phyloP scores from a whole-genome alignment of 1,139 yeast genomes.

The Geotrichum restrictum region DNA sequence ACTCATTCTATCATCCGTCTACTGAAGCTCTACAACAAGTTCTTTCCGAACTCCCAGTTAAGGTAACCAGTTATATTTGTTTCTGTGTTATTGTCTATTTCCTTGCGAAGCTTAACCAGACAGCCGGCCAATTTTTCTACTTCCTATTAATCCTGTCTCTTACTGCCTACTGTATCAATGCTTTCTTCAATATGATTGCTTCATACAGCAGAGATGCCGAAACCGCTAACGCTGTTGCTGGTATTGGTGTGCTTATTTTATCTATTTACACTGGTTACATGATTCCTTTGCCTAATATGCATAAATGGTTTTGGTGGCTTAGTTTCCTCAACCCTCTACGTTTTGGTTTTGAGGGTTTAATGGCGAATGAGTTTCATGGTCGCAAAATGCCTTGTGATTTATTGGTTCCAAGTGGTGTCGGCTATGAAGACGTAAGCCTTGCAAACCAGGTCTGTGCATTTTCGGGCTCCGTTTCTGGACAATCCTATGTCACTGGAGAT shows the following conservation, averaged over 20 bases:
- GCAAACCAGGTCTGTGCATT: conserved; percentile 44
- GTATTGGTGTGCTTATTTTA: conserved; percentile 44
- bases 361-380: conserved; percentile 47
- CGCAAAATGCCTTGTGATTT: conserved; percentile 41
- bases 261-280: conserved; percentile 41
- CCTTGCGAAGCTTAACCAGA: conserved; percentile 39
- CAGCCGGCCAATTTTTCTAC: conserved; percentile 44
- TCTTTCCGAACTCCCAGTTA: conserved; percentile 39
- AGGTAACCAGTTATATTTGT: conserved; percentile 33
- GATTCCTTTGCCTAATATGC: conserved; percentile 47
- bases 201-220: conserved; percentile 51
- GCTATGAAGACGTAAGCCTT: conserved; percentile 38
- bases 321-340: conserved; percentile 48
- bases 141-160: conserved; percentile 37
- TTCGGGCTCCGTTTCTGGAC: conserved; percentile 42
- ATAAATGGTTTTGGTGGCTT: conserved; percentile 53
- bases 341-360: conserved; percentile 45
- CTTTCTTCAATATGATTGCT: conserved; percentile 57
- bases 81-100: conserved; percentile 43
- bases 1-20: conserved; percentile 46
- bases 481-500: conserved; percentile 43
- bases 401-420: conserved; percentile 37
- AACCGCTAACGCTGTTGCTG: conserved; percentile 59
- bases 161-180: conserved; percentile 47
- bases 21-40: conserved; percentile 43